phyloP scores from a whole-genome alignment of 2,329 filamentous ascomycete species.

The Diaporthe batatas region DNA sequence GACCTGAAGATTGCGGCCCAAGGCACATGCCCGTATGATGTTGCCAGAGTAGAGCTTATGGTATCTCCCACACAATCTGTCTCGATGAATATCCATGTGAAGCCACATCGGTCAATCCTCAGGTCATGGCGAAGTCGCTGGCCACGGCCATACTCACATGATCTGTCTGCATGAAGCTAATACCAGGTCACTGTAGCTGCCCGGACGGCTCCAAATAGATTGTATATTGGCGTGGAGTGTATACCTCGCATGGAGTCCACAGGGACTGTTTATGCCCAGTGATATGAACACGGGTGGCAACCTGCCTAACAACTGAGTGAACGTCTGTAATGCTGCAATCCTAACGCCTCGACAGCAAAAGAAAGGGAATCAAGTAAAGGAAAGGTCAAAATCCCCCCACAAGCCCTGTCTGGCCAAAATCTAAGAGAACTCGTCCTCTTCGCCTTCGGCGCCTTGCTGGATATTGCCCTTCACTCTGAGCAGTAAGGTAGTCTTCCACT shows the following conservation, averaged over 20 bases:
- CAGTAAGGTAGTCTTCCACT: constrained; percentile 94
- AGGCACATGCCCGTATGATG: not conserved
- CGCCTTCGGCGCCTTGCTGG: constrained; percentile 60
- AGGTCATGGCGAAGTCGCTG: not conserved
- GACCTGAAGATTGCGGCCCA: not conserved
- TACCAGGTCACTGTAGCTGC: not conserved
- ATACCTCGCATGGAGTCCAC: not conserved
- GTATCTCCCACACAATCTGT: not conserved
- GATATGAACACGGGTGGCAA: constrained; percentile 12
- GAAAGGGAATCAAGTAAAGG: not conserved
- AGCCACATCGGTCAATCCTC: not conserved
- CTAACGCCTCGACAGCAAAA: constrained; percentile 27
- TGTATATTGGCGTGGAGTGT: not conserved
- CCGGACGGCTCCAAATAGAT: not conserved
- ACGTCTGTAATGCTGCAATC: constrained; percentile 30
- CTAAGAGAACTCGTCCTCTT: constrained; percentile 55
- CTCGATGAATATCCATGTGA: not conserved
- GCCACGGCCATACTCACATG: not conserved
- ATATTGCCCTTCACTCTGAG: constrained; percentile 87
- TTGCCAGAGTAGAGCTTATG: not conserved
- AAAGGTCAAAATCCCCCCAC: not conserved
- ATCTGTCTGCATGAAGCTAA: not conserved
- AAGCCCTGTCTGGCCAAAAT: not conserved
- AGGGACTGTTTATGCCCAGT: not conserved
- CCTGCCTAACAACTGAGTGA: constrained; percentile 23